phyloP scores from a whole-genome alignment of 768 basidiomycete genomes.

The Naganishia vaughanmartiniae region DNA sequence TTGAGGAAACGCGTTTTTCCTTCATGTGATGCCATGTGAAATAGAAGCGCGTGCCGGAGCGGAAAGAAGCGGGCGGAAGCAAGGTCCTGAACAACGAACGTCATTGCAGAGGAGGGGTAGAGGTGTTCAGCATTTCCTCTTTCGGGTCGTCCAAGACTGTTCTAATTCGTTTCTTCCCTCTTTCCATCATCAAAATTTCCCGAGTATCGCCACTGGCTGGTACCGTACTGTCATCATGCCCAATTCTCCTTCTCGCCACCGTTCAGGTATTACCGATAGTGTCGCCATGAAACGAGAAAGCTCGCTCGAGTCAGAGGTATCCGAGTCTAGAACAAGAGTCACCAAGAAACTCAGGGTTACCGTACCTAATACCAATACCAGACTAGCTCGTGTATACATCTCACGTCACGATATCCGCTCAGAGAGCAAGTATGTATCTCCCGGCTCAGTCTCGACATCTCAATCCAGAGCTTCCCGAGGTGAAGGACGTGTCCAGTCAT shows the following conservation, averaged over 20 bases:
- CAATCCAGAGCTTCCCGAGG: no score
- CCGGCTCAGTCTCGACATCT: neutral
- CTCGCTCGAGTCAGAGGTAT: constrained; percentile 6
- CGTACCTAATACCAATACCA: neutral
- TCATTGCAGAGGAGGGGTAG: no score
- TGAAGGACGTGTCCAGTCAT: no score
- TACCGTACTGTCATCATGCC: neutral
- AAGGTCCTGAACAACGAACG: no score
- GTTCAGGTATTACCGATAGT: neutral
- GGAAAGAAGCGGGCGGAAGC: no score
- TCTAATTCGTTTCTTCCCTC: no score
- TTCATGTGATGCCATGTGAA: no score
- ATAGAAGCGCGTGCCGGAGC: no score
- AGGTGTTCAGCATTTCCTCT: no score
- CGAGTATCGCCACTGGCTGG: neutral
- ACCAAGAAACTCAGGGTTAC: constrained; percentile 1
- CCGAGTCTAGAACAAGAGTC: neutral
- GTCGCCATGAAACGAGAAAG: constrained; percentile 1
- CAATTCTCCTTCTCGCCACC: neutral
- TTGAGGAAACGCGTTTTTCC: no score
- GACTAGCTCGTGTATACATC: neutral
- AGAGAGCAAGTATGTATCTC: neutral
- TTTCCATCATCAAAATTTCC: no score
- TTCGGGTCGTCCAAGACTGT: no score
- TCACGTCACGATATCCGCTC: neutral